These are phyloP conservation scores for Xylaria acuta DNA, from an alignment of 495 filamentous ascomycete species.

Conservation along the genomic window DNA sequence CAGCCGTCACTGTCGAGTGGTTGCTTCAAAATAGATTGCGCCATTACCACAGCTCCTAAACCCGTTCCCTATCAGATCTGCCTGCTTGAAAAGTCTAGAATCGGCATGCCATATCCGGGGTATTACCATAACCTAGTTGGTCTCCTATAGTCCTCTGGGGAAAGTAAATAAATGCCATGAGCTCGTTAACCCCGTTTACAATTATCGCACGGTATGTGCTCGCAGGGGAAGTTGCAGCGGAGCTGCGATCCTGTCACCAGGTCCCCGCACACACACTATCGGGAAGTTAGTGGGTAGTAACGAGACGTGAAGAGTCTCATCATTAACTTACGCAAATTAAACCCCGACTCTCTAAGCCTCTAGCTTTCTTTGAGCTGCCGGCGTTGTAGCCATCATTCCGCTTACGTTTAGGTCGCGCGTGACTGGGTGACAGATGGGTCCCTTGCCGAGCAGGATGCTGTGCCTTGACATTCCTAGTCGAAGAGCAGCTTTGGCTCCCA, in stretches of 20 bases:
- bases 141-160: background rate
- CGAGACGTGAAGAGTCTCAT: background rate
- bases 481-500: background rate
- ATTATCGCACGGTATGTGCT: slow-evolving; percentile 34
- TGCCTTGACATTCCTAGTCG: background rate
- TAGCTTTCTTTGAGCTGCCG: slow-evolving; percentile 10
- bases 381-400: slow-evolving; percentile 24
- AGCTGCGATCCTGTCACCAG: slow-evolving; percentile 28
- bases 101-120: slow-evolving; percentile 14
- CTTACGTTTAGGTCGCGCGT: slow-evolving; percentile 35
- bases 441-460: background rate
- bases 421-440: background rate
- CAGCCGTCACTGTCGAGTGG: background rate
- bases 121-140: slow-evolving; percentile 12
- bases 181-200: slow-evolving; percentile 18
- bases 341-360: background rate
- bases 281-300: slow-evolving; percentile 26
- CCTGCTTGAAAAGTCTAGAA: slow-evolving; percentile 9
- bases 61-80: background rate
- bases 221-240: slow-evolving; percentile 34
- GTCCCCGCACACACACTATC: slow-evolving; percentile 35
- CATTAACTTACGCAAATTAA: slow-evolving; percentile 15
- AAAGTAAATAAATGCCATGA: background rate
- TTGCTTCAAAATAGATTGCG: background rate
- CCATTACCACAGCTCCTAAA: background rate